phyloP scores from a whole-genome alignment of 495 filamentous ascomycete genomes.

The Elasticomyces elasticus region DNA sequence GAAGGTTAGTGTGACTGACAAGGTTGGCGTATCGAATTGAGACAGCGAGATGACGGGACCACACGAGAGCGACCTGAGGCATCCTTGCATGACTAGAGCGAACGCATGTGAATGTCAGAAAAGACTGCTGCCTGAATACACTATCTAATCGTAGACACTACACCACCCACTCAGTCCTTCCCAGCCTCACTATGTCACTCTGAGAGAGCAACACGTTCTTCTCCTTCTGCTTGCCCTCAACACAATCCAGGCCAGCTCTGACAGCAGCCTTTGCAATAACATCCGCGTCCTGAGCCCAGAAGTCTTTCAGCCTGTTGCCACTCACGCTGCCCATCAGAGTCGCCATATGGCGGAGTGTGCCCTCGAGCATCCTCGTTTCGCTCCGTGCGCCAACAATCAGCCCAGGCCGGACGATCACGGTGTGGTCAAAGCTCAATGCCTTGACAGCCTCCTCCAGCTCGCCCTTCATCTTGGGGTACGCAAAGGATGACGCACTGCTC shows the following conservation, averaged over 20 bases:
- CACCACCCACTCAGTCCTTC: constrained; percentile 23
- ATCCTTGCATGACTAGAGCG: too few relatives aligned
- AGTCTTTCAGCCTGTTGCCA: constrained; percentile 46
- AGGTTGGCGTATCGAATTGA: background rate
- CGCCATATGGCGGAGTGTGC: constrained; percentile 42
- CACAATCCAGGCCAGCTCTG: constrained; percentile 37
- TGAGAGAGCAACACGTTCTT: constrained; percentile 26
- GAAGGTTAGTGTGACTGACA: too few relatives aligned
- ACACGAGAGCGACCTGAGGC: too few relatives aligned
- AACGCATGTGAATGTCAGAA: too few relatives aligned
- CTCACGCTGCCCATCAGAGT: constrained; percentile 44
- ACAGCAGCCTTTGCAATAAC: constrained; percentile 69
- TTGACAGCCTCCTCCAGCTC: constrained; percentile 71
- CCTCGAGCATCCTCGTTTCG: constrained; percentile 42
- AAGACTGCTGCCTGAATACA: too few relatives aligned
- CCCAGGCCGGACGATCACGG: constrained; percentile 65
- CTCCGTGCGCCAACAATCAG: constrained; percentile 57
- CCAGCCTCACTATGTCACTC: constrained; percentile 30
- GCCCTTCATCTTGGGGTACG: constrained; percentile 58
- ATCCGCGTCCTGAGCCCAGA: constrained; percentile 62
- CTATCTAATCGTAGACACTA: constrained; percentile 1
- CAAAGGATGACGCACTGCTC: constrained; percentile 12
- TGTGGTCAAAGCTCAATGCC: constrained; percentile 59
- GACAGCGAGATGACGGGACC: too few relatives aligned
- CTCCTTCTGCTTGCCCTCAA: constrained; percentile 30